Conservation (phyloP, 2,329 filamentous ascomycete species). For the Teratosphaeria zuluensis region DNA sequence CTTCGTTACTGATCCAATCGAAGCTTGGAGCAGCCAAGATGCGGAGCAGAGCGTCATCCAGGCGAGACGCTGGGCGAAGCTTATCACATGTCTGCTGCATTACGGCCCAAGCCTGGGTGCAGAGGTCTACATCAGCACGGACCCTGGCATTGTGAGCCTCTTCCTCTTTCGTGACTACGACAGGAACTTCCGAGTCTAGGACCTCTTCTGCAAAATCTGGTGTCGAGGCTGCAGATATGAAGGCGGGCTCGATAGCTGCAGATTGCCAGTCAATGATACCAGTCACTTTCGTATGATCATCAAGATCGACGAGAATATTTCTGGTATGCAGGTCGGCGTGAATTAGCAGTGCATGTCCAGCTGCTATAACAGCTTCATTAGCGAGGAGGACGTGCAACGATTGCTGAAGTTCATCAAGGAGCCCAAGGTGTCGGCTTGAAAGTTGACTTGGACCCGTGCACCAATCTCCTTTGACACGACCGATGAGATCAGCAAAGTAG, state of each 20-base stretch:
- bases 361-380: too few relatives aligned
- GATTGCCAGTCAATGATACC: neutral
- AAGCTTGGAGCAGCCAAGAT: neutral
- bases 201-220: neutral
- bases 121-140: neutral
- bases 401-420: neutral
- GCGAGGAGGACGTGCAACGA: too few relatives aligned
- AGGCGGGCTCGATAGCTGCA: neutral
- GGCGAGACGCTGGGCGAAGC: neutral
- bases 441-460: neutral
- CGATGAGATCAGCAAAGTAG: neutral
- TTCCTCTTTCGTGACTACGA: neutral
- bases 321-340: neutral
- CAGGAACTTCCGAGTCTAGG: neutral
- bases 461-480: neutral
- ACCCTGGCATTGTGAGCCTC: neutral
- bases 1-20: neutral
- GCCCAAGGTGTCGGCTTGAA: neutral
- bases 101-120: neutral
- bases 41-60: neutral
- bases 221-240: neutral
- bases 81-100: neutral
- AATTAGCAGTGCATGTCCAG: too few relatives aligned
- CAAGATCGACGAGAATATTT: neutral
- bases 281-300: neutral